Evolutionary conservation across 768 basidiomycete species (phyloP).

Genomic region (Boletus fagicola): DNA sequence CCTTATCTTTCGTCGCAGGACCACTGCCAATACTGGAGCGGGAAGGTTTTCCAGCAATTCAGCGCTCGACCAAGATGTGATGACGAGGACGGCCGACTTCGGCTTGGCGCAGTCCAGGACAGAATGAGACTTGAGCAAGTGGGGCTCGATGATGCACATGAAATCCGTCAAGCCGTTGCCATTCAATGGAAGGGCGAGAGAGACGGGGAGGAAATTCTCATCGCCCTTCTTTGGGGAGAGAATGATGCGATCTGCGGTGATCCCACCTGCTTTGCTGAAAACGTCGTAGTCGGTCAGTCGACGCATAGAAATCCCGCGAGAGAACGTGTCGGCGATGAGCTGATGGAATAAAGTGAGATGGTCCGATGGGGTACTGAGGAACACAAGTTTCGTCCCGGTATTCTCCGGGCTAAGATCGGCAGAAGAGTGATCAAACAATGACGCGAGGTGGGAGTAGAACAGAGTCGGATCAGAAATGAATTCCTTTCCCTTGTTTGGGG

Average conservation of each 20-base stretch:
- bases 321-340: conserved; percentile 56
- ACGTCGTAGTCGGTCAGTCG: conserved; percentile 71
- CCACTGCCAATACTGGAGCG: conserved; percentile 40
- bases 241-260: conserved; percentile 67
- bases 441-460: conserved; percentile 43
- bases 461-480: conserved; percentile 45
- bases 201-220: conserved; percentile 48
- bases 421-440: conserved; percentile 28
- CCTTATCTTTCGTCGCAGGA: conserved; percentile 49
- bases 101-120: conserved; percentile 64
- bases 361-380: conserved; percentile 50
- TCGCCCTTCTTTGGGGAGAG: conserved; percentile 47
- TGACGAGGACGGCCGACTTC: conserved; percentile 69
- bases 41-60: conserved; percentile 74
- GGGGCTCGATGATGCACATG: conserved; percentile 70
- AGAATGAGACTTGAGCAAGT: conserved; percentile 74
- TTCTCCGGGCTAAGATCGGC: conserved; percentile 27
- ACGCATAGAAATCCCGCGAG: conserved; percentile 51
- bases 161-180: conserved; percentile 60
- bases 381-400: conserved; percentile 42
- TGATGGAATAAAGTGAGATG: conserved; percentile 48
- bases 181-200: conserved; percentile 57
- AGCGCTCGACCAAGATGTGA: conserved; percentile 69
- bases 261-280: conserved; percentile 69
- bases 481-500: conserved; percentile 53